A percentile compares a stretch with the other conserved stretches of the same genome.
phyloP scores from a whole-genome alignment of 75 land plant species.

The Selaginella tamariscina region DNA sequence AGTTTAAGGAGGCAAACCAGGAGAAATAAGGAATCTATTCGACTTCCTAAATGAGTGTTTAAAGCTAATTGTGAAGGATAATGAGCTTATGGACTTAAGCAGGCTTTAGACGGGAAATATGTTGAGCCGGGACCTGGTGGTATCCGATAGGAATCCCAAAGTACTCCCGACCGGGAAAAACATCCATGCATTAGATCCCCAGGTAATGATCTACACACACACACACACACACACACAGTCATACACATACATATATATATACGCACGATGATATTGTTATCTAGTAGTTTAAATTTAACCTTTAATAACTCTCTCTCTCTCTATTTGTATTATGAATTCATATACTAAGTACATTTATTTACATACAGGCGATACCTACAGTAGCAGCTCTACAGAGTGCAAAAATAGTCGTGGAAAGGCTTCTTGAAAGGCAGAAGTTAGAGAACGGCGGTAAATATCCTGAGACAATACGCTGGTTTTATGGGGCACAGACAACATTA shows the following conservation, averaged over 20 bases:
- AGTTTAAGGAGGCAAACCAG: constrained; percentile 56
- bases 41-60: constrained; percentile 71
- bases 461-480: constrained; percentile 88
- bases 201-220: no score
- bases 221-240: no score
- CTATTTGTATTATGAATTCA: no score
- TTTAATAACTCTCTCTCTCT: no score
- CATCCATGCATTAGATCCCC: constrained; percentile 97
- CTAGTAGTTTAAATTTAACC: no score
- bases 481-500: constrained; percentile 99
- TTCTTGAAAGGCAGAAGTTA: constrained; percentile 77
- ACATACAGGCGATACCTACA: constrained; percentile 93
- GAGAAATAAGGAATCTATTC: constrained; percentile 59
- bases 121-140: constrained; percentile 99
- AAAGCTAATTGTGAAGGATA: constrained; percentile 87
- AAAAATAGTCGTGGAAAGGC: constrained; percentile 79
- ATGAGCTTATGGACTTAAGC: constrained; percentile 80
- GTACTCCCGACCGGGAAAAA: constrained; percentile 98
- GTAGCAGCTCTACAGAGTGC: constrained; percentile 95
- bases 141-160: constrained; percentile 98
- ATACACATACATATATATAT: no score
- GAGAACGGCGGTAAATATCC: constrained; percentile 98
- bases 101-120: constrained; percentile 85
- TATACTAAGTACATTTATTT: no score
- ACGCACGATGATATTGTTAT: no score